Conservation (phyloP, 345 rosid species). For the Populus tremula region DNA sequence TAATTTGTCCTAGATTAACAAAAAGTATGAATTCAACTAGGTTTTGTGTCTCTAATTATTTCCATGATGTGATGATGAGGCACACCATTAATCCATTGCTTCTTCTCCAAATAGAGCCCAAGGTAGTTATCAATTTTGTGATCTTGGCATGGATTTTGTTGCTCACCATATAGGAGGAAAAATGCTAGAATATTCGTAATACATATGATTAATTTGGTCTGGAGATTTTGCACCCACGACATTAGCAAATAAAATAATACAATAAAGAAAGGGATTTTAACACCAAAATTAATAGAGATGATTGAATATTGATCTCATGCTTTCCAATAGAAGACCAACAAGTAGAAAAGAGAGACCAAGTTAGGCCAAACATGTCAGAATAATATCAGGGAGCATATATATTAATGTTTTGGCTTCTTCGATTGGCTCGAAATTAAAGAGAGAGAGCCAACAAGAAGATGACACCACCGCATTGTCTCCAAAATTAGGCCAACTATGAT, state of each 20-base stretch:
- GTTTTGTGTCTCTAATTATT: not conserved
- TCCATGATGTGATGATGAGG: conserved; percentile 6
- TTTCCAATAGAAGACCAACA: conserved; percentile 21
- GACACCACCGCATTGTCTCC: not conserved
- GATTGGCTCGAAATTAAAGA: not conserved
- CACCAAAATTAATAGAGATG: not conserved
- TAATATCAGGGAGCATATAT: not conserved
- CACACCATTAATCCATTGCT: not conserved
- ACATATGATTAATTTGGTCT: not conserved
- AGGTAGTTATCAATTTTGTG: not conserved
- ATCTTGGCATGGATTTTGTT: not conserved
- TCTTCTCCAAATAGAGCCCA: not conserved
- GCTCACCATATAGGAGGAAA: conserved; percentile 8
- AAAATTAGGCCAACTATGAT: too few relatives aligned
- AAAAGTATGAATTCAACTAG: not conserved
- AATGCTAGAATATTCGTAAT: not conserved
- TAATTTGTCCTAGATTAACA: not conserved
- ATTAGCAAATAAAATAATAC: conserved; percentile 2
- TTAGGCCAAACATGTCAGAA: conserved; percentile 9
- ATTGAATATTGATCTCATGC: conserved; percentile 6
- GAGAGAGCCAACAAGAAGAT: not conserved
- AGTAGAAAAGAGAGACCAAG: conserved; percentile 4
- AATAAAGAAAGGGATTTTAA: not conserved
- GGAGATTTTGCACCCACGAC: not conserved
- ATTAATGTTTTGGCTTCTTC: not conserved